These are phyloP conservation scores for Coemansia sp. DNA, from an alignment of 192 early-diverging fungal genomes.

Conservation along the genomic window DNA sequence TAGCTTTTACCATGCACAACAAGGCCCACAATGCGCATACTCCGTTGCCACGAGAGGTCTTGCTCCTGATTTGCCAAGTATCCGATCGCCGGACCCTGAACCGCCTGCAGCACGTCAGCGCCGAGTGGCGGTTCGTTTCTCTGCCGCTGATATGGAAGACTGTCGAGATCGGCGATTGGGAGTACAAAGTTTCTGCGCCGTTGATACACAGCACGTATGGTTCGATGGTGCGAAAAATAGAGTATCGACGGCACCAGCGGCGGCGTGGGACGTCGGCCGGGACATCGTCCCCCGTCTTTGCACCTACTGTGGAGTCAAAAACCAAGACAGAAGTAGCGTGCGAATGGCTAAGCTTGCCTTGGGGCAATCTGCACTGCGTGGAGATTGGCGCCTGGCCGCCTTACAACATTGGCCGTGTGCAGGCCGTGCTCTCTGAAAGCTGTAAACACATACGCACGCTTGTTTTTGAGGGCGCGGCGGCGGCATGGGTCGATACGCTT, in stretches of 20 bases:
- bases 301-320: constrained; percentile 16
- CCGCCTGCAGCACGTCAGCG: constrained; percentile 27
- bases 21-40: not conserved
- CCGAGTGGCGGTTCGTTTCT: constrained; percentile 31
- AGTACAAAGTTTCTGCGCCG: constrained; percentile 12
- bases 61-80: constrained; percentile 23
- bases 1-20: not conserved
- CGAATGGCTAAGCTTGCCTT: constrained; percentile 39
- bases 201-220: constrained; percentile 24
- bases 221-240: constrained; percentile 17
- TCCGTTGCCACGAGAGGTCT: constrained; percentile 25
- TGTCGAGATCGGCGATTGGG: constrained; percentile 49
- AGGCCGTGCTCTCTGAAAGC: constrained; percentile 15
- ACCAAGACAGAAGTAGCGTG: constrained; percentile 39
- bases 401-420: constrained; percentile 42
- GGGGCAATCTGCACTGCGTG: constrained; percentile 23
- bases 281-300: not conserved
- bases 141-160: constrained; percentile 38
- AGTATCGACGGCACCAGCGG: constrained; percentile 29
- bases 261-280: constrained; percentile 31
- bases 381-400: constrained; percentile 46
- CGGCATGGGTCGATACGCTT: constrained; percentile 34
- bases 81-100: constrained; percentile 17
- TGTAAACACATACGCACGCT: constrained; percentile 23
- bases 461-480: constrained; percentile 38